Conservation (phyloP, 768 basidiomycete species). For the Albatrellus ellisii region DNA sequence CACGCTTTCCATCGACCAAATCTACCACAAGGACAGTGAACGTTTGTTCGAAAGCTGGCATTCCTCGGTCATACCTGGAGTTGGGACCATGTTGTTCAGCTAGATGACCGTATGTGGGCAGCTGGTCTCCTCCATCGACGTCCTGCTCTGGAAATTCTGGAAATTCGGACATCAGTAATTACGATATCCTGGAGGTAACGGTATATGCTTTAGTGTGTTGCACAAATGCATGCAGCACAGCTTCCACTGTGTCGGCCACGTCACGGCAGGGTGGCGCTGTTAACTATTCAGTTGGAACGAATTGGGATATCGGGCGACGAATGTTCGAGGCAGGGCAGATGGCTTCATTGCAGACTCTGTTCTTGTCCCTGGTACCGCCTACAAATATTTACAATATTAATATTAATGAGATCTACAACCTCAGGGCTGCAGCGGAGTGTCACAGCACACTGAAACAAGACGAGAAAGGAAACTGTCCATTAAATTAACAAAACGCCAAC, state of each 20-base stretch:
- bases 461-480: not conserved
- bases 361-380: too few species aligned
- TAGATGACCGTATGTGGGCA: slow-evolving; percentile 77
- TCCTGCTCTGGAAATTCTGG: slow-evolving; percentile 26
- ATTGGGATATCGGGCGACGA: too few species aligned
- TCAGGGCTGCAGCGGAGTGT: not conserved
- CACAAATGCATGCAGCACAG: not conserved
- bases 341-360: too few species aligned
- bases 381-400: too few species aligned
- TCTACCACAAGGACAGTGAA: slow-evolving; percentile 23
- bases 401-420: too few species aligned
- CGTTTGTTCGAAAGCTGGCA: not conserved
- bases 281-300: too few species aligned
- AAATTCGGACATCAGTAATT: slow-evolving; percentile 9
- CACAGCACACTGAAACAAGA: not conserved
- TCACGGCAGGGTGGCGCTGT: too few species aligned
- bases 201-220: too few species aligned
- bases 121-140: slow-evolving; percentile 32
- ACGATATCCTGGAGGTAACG: not conserved
- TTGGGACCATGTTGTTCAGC: slow-evolving; percentile 66
- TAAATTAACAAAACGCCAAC: slow-evolving; percentile 8
- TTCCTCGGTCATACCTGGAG: slow-evolving; percentile 41
- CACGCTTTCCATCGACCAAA: slow-evolving; percentile 80
- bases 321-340: too few species aligned
- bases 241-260: too few species aligned